Percentiles rank a stretch among this genome's conserved stretches.
Evolutionary conservation across 1,284 basidiomycete genomes (phyloP).

Genomic region (Hymenochaete sp.): DNA sequence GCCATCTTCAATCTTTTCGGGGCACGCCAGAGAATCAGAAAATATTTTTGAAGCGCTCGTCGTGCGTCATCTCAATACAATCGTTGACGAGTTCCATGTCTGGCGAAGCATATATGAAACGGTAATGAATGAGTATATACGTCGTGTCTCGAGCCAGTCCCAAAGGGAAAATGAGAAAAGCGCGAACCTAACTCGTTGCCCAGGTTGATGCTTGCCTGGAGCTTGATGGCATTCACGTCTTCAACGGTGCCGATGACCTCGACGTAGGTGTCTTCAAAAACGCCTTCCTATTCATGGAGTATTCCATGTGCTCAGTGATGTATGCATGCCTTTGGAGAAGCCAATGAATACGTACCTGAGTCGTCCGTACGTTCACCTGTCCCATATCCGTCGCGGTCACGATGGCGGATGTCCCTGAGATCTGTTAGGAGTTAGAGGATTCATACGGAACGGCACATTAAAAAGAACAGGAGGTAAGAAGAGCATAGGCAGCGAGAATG

Average conservation of each 20-base stretch:
- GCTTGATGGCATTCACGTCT: conserved; percentile 53
- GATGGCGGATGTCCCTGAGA: conserved; percentile 46
- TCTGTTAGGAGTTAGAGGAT: too few relatives aligned
- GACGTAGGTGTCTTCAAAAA: conserved; percentile 48
- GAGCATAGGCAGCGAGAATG: conserved; percentile 8
- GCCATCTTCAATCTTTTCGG: too few relatives aligned
- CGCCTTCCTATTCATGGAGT: conserved; percentile 32
- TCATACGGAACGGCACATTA: not conserved
- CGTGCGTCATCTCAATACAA: conserved; percentile 55
- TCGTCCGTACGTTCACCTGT: conserved; percentile 51
- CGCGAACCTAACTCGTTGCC: conserved; percentile 60
- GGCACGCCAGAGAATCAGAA: too few relatives aligned
- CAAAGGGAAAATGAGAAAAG: not conserved
- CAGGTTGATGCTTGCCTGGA: conserved; percentile 52
- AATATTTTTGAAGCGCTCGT: conserved; percentile 48
- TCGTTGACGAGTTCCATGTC: conserved; percentile 63
- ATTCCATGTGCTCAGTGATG: not conserved
- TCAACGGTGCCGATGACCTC: conserved; percentile 71
- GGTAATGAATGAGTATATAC: not conserved
- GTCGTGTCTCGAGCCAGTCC: not conserved
- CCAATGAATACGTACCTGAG: conserved; percentile 32
- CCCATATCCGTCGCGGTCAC: conserved; percentile 69
- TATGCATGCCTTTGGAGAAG: not conserved
- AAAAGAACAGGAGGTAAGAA: not conserved
- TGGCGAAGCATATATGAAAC: conserved; percentile 22